phyloP scores from a whole-genome alignment of 2,329 filamentous ascomycete genomes.

The Pseudocercospora fuligena region DNA sequence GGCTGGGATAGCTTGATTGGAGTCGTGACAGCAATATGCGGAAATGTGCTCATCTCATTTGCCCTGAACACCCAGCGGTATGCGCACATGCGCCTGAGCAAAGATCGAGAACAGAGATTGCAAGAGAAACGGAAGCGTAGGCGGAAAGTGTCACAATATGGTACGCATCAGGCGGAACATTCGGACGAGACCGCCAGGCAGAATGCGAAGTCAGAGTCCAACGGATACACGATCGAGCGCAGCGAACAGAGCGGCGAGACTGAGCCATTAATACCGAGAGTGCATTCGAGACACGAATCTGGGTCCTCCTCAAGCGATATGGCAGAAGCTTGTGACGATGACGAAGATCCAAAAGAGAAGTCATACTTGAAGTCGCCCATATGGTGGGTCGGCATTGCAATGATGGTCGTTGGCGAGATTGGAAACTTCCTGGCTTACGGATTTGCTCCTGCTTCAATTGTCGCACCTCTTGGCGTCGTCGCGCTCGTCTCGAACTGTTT shows the following conservation, averaged over 20 bases:
- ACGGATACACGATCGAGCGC: slow-evolving; percentile 37
- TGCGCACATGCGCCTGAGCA: slow-evolving; percentile 82
- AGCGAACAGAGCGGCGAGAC: slow-evolving; percentile 50
- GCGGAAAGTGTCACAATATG: slow-evolving; percentile 49
- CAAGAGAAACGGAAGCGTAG: slow-evolving; percentile 40
- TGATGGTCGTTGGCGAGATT: slow-evolving; percentile 91
- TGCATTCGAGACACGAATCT: slow-evolving; percentile 50
- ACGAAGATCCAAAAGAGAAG: slow-evolving; percentile 56
- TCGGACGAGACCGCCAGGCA: slow-evolving; percentile 39
- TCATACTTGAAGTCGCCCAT: slow-evolving; percentile 89
- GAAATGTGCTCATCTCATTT: slow-evolving; percentile 92
- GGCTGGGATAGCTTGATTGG: slow-evolving; percentile 92
- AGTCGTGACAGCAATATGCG: slow-evolving; percentile 88
- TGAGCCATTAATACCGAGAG: slow-evolving; percentile 58
- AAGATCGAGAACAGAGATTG: slow-evolving; percentile 62
- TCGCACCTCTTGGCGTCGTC: slow-evolving; percentile 95
- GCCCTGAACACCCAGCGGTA: slow-evolving; percentile 97
- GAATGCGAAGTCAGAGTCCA: slow-evolving; percentile 28
- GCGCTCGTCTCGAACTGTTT: slow-evolving; percentile 95
- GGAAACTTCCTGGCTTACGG: slow-evolving; percentile 98
- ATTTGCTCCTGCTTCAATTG: slow-evolving; percentile 95
- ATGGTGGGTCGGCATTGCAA: slow-evolving; percentile 92
- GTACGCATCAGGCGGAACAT: slow-evolving; percentile 46
- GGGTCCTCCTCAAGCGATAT: slow-evolving; percentile 47
- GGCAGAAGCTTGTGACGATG: slow-evolving; percentile 44